Evolutionary conservation across 176 grass and related monocot species (phyloP), one percentile per base, ranked within the genome.

Genomic region (Cenchrus americanus): DNA sequence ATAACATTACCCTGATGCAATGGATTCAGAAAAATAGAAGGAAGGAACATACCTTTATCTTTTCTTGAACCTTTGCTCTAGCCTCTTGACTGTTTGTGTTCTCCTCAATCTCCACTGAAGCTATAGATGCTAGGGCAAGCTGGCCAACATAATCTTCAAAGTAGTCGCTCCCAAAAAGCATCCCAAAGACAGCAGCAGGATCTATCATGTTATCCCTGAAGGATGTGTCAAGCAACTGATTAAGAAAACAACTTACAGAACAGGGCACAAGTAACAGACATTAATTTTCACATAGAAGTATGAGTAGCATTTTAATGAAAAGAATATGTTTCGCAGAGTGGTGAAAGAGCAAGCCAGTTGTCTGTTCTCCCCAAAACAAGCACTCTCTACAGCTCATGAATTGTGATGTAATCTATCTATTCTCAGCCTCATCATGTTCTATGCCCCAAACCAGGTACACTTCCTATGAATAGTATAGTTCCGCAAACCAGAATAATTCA

Each of bases 121-220:
- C 93, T 83, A 99, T 67, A 26, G 96, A 89, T 85, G 96, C 93
- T 67, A 99, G 80, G 47, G 96, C 96, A 76, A 99, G 89, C 74
- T 99, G 93, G 41, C 96, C 96, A 61, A 99, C 89, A 84, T 96
- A 99, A 82, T 96, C 93, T 90, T 99, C 96, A 76, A 99, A 99
- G 34, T 90, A 99, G 41, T 99, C 96, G 46, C 94, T 99, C 85
- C 96, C 96, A 73, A 99, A 98, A 83, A 99, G 82, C 96, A 99
- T 99, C 10, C 96, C 96, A 77, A 99, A 99, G 40, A 99, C 96
- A 89, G 93, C 83, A 80, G 91, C 73, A 41, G 96, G 96, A 88
- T 99, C 96, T 42, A 99, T 64, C 93, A 96, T 94, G 54, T 87
- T 82, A 80, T 96, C 96, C 59, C 96, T 99, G 86, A 73, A 89